Conservation (phyloP, 1,139 yeast genomes). For the Yamadazyma dendronema region DNA sequence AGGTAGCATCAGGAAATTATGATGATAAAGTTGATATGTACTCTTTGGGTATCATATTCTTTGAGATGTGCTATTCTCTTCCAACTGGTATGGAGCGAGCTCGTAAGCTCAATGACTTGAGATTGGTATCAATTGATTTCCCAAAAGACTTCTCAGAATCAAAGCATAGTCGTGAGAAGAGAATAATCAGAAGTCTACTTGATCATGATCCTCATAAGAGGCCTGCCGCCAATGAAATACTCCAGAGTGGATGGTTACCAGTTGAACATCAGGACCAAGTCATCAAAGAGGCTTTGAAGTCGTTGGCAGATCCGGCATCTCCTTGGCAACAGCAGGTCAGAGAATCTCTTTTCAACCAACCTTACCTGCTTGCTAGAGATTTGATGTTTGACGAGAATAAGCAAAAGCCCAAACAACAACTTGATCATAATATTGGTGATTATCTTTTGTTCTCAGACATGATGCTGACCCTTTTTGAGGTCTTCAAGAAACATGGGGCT, state of each 20-base stretch:
- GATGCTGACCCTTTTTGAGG: constrained; percentile 51
- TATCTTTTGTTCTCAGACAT: constrained; percentile 48
- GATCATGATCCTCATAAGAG: constrained; percentile 77
- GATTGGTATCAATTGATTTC: constrained; percentile 58
- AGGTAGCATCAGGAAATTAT: constrained; percentile 75
- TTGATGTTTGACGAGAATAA: constrained; percentile 62
- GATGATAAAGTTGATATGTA: constrained; percentile 95
- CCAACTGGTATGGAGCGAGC: constrained; percentile 93
- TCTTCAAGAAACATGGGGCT: constrained; percentile 85
- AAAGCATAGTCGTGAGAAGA: constrained; percentile 56
- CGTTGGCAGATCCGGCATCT: constrained; percentile 84
- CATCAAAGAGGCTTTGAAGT: constrained; percentile 81
- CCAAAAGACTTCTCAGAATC: constrained; percentile 61
- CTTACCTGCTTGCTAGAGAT: constrained; percentile 79
- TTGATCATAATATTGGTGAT: constrained; percentile 31
- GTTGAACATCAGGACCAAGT: constrained; percentile 88
- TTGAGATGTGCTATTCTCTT: constrained; percentile 87
- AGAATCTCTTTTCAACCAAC: constrained; percentile 78
- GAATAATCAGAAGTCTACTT: constrained; percentile 61
- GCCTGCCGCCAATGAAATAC: constrained; percentile 73
- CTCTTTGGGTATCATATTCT: constrained; percentile 88
- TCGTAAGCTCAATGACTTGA: constrained; percentile 58
- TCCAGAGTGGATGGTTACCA: constrained; percentile 81
- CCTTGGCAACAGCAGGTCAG: constrained; percentile 95
- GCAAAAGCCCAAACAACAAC: constrained; percentile 20